Percentiles rank a stretch among this genome's conserved stretches.
These are phyloP conservation scores for Aspergillus caelatus DNA, from an alignment of 2,329 filamentous ascomycete genomes.

Conservation along the genomic window DNA sequence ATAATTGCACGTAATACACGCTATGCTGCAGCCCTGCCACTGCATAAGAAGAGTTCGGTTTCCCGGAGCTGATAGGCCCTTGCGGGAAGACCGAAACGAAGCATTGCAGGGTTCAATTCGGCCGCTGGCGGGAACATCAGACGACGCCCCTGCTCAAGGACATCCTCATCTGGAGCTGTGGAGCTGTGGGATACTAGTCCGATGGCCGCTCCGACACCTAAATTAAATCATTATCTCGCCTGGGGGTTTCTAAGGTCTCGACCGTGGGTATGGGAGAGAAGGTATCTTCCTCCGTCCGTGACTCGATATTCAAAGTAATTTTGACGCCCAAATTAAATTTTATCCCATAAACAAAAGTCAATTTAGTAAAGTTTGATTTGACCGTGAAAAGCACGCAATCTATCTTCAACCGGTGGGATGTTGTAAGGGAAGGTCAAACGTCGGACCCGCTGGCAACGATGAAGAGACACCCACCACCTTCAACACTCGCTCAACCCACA, in stretches of 20 bases:
- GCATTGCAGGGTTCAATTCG: constrained; percentile 18
- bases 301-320: neutral
- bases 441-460: constrained; percentile 8
- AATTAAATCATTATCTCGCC: constrained; percentile 19
- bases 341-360: neutral
- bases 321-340: neutral
- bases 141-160: constrained; percentile 15
- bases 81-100: constrained; percentile 21
- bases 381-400: constrained; percentile 1
- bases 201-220: constrained; percentile 15
- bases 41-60: constrained; percentile 18
- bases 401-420: constrained; percentile 6
- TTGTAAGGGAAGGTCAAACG: constrained; percentile 10
- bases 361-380: neutral
- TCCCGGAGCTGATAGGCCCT: constrained; percentile 20
- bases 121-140: constrained; percentile 20
- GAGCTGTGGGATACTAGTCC: constrained; percentile 16
- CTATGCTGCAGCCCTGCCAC: constrained; percentile 20
- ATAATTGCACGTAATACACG: constrained; percentile 1
- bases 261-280: constrained; percentile 1
- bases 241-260: constrained; percentile 12
- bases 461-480: constrained; percentile 2
- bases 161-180: constrained; percentile 18
- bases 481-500: neutral
- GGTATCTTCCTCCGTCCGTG: neutral